Evolutionary conservation across 2,329 filamentous ascomycete species (phyloP).

Genomic region (Aspergillus persii): DNA sequence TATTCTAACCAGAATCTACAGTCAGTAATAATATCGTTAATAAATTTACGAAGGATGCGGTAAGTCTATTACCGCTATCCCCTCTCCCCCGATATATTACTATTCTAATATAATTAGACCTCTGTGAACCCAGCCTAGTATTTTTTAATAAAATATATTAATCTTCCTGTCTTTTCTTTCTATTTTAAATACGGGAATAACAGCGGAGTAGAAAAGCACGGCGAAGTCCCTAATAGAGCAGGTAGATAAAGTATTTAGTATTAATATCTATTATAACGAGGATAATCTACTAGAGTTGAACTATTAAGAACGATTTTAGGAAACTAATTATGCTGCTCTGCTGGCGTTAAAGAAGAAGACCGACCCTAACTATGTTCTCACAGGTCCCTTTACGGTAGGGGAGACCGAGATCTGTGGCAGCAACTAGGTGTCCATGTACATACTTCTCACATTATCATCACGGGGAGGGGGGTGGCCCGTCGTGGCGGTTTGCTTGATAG

Average conservation of each 20-base stretch:
- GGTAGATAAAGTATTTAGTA: not conserved
- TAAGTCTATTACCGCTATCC: not conserved
- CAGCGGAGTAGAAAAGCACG: not conserved
- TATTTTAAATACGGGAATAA: not conserved
- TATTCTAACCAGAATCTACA: too few relatives aligned
- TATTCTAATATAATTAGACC: not conserved
- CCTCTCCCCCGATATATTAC: not conserved
- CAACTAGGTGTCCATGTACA: not conserved
- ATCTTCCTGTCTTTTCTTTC: not conserved
- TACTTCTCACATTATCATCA: too few relatives aligned
- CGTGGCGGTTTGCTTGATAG: too few relatives aligned
- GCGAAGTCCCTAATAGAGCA: not conserved
- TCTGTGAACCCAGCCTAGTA: not conserved
- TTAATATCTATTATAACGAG: not conserved
- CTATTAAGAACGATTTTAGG: not conserved
- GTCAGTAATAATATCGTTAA: not conserved
- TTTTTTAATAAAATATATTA: not conserved
- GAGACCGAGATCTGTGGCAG: not conserved
- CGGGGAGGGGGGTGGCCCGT: too few relatives aligned
- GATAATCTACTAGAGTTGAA: not conserved
- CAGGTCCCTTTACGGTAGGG: not conserved
- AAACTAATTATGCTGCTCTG: not conserved
- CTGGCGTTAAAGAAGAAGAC: not conserved
- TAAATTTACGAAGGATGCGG: not conserved
- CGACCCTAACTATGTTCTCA: not conserved